phyloP scores from a whole-genome alignment of 345 rosid genomes.

The Eucalyptus camaldulensis region DNA sequence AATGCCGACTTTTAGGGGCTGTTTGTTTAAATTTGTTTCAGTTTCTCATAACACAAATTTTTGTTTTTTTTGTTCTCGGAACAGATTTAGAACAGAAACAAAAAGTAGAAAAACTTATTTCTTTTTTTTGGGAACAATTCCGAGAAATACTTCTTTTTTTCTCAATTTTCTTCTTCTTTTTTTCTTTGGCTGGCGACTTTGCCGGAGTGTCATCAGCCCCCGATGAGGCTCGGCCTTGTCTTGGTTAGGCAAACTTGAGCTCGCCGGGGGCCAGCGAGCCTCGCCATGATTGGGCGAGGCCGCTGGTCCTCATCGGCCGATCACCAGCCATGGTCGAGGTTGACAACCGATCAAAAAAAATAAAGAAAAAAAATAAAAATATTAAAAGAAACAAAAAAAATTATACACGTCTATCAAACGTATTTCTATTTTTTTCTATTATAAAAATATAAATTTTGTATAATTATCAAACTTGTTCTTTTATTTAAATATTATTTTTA shows the following conservation, averaged over 20 bases:
- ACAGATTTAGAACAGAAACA: accelerated
- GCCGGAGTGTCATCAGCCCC: accelerated
- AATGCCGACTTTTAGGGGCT: neutral
- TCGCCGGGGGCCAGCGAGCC: accelerated
- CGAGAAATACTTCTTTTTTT: accelerated
- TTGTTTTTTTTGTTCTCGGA: accelerated
- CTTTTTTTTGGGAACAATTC: accelerated
- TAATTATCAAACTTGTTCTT: accelerated
- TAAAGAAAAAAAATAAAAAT: too few species aligned
- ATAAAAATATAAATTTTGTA: accelerated
- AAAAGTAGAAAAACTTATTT: too few species aligned
- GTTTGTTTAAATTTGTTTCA: too few species aligned
- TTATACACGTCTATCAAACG: accelerated
- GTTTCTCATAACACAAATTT: accelerated
- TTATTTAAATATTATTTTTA: accelerated
- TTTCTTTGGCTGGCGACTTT: accelerated
- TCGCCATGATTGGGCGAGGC: too few species aligned
- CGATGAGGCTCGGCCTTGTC: accelerated
- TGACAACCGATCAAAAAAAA: accelerated
- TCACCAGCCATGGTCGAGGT: accelerated
- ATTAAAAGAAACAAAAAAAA: too few species aligned
- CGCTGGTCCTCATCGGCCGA: accelerated
- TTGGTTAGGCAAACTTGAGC: too few species aligned
- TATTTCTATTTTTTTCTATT: too few species aligned
- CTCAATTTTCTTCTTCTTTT: too few species aligned